These are phyloP conservation scores for Astraeus odoratus DNA, from an alignment of 768 basidiomycete species.

Conservation along the genomic window DNA sequence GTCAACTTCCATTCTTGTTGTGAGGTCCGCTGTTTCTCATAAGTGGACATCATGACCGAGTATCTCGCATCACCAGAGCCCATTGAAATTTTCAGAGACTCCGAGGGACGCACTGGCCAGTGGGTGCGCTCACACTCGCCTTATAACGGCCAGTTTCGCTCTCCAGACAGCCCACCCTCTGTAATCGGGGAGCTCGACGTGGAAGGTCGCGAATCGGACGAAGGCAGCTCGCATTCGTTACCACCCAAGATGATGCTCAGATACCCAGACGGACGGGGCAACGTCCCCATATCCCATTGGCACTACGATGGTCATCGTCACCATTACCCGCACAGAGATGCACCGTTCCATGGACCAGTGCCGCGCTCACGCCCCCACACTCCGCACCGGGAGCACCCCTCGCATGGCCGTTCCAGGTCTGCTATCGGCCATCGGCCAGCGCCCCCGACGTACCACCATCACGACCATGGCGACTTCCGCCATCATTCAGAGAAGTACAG, in stretches of 20 bases:
- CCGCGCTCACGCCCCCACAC: conserved; percentile 23
- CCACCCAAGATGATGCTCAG: conserved; percentile 71
- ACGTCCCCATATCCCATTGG: conserved; percentile 53
- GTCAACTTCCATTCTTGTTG: conserved; percentile 1
- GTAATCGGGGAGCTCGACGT: conserved; percentile 34
- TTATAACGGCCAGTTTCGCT: conserved; percentile 34
- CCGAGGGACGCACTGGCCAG: conserved; percentile 54
- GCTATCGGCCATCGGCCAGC: background rate
- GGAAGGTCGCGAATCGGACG: conserved; percentile 32
- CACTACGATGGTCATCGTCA: conserved; percentile 21
- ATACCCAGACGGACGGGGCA: conserved; percentile 57
- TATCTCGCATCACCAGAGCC: conserved; percentile 55
- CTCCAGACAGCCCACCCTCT: conserved; percentile 54
- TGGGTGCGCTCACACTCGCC: conserved; percentile 52
- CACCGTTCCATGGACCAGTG: conserved; percentile 18
- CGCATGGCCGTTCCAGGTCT: conserved; percentile 34
- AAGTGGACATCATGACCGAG: conserved; percentile 46
- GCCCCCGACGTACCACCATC: conserved; percentile 12
- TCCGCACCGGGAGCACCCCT: conserved; percentile 21
- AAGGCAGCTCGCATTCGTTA: conserved; percentile 36
- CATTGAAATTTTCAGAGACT: conserved; percentile 47
- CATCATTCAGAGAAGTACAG: conserved; percentile 10
- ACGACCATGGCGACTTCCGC: conserved; percentile 12
- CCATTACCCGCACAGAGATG: conserved; percentile 11
- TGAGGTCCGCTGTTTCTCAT: conserved; percentile 1